Percentiles rank a stretch among this genome's conserved stretches.
These are phyloP conservation scores for Penicillium griseofulvum DNA, from an alignment of 2,329 filamentous ascomycete genomes.

Conservation along the genomic window DNA sequence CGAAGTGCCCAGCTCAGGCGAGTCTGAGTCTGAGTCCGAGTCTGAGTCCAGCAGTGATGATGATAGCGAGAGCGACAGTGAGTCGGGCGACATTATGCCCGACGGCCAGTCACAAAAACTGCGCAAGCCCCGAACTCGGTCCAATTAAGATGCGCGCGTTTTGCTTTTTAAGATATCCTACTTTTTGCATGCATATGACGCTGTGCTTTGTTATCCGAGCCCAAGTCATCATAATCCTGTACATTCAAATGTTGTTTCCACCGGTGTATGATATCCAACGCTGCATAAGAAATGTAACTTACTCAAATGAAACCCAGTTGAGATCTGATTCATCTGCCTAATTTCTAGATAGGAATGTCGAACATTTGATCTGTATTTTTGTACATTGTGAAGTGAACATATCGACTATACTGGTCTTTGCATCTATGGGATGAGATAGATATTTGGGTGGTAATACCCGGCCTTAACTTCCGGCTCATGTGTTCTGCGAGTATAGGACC, in stretches of 20 bases:
- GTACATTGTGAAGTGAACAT: background rate
- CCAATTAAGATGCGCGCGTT: background rate
- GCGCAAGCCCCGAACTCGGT: background rate
- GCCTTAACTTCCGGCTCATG: background rate
- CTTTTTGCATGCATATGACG: background rate
- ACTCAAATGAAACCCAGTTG: background rate
- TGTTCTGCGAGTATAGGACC: background rate
- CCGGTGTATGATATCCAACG: background rate
- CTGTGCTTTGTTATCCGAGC: background rate
- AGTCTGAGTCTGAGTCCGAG: background rate
- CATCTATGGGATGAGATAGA: background rate
- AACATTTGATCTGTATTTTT: background rate
- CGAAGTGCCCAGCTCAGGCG: slow-evolving; percentile 2
- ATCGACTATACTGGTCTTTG: background rate
- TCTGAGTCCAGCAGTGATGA: background rate
- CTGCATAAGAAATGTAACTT: background rate
- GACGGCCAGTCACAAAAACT: background rate
- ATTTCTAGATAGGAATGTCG: background rate
- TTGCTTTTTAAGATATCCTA: background rate
- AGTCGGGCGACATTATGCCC: slow-evolving; percentile 6
- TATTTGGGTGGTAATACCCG: background rate
- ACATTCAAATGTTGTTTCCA: background rate
- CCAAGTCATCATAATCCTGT: background rate
- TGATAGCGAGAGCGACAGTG: background rate
- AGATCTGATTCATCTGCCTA: background rate